Base-by-base conservation (phyloP, 163 green algal species). In the Chloromonas sp. region DNA sequence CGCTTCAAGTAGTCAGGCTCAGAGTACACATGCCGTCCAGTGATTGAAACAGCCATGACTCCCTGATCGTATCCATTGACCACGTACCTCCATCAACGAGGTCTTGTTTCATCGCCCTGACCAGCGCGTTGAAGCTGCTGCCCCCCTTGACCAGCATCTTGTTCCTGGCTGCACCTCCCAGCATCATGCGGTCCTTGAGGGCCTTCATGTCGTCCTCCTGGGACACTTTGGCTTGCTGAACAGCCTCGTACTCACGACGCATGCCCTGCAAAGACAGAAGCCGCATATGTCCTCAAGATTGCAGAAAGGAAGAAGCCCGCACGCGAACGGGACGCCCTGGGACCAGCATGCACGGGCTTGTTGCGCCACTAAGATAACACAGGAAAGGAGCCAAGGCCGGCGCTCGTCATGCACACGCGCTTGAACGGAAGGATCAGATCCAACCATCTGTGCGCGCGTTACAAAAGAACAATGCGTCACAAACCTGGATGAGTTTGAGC, bases 91-190 rank as follows among this genome's bases (percentile, higher is more conserved):
- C 87, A 71, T 93, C 92, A 57, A 95, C 82, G 15, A 95, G 81
- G 78, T 95, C 91, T 79, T 94, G 90, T 87, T 97, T 97, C 87
- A 97, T 92, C 71, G 92, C 92, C 0, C 94, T 89, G 61, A 94
- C 87, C 5, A 96, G 87, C 3, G 90, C 90, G 84, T 97, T 97
- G 89, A 95, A 96, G 83, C 83, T 92, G 74, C 87, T 93, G 79
- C 89, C 94, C 36, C 93, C 94, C 78, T 94, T 93, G 79, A 97
- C 90, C 84, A 96, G 86, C 92, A 97, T 93, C n/a, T 90, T 89
- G 89, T 97, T 97, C 81, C 94, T 89, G 0, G 89, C 91, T 59
- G 89, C 84, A 36, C 92, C 92, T 76, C 90, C 91, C 11, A 93
- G 71, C 61, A 94, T 82, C 88, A 98, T 94, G 58, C 90, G 88